phyloP scores from a whole-genome alignment of 23 red algal species.

The Gracilaria domingensis region DNA sequence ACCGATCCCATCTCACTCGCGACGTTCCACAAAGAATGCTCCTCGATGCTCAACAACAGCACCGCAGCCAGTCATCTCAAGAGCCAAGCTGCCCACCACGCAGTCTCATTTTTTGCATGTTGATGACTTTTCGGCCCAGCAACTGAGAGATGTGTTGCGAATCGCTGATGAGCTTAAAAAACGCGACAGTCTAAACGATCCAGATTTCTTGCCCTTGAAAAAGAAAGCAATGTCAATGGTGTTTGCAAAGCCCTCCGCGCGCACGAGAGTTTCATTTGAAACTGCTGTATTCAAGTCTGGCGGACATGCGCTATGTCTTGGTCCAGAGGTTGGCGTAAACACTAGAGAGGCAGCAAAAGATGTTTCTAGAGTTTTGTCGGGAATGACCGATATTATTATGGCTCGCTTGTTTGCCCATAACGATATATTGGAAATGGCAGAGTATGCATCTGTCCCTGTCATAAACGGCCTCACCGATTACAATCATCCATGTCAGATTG shows the following conservation, averaged over 20 bases:
- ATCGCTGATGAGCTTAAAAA: slow-evolving; percentile 64
- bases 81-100: slow-evolving; percentile 24
- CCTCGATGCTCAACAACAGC: not conserved
- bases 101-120: slow-evolving; percentile 92
- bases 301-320: slow-evolving; percentile 93
- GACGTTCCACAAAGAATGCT: not conserved
- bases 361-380: slow-evolving; percentile 90
- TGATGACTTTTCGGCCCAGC: slow-evolving; percentile 73
- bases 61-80: not conserved
- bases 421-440: slow-evolving; percentile 89
- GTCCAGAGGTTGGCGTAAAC: slow-evolving; percentile 93
- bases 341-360: slow-evolving; percentile 93
- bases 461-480: slow-evolving; percentile 99
- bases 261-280: slow-evolving; percentile 97
- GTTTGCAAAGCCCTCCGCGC: slow-evolving; percentile 94
- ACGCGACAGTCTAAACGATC: slow-evolving; percentile 37
- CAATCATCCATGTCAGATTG: slow-evolving; percentile 99
- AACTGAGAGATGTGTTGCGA: slow-evolving; percentile 50
- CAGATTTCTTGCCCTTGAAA: slow-evolving; percentile 49
- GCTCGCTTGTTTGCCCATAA: slow-evolving; percentile 93
- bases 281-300: slow-evolving; percentile 91
- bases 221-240: slow-evolving; percentile 96
- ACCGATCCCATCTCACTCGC: not conserved
- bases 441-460: slow-evolving; percentile 82
- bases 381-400: slow-evolving; percentile 98